phyloP scores from a whole-genome alignment of 2,329 filamentous ascomycete genomes.

The Cytospora mali region DNA sequence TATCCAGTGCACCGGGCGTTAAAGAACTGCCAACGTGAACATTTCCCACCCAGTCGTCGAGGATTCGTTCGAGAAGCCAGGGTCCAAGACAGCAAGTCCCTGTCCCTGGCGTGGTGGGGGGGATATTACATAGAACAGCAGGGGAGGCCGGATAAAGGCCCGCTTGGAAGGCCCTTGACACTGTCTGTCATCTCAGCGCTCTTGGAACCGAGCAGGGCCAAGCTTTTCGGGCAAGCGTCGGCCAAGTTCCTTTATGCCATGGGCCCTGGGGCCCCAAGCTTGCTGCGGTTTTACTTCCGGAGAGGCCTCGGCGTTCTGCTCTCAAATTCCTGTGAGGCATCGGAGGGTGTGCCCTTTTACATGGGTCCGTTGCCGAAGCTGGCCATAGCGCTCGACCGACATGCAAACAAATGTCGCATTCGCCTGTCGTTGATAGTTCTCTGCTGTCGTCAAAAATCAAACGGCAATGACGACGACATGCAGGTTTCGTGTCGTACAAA shows the following conservation, averaged over 20 bases:
- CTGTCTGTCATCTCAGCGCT: constrained; percentile 5
- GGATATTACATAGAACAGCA: constrained; percentile 16
- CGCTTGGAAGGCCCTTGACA: constrained; percentile 15
- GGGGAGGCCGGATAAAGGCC: constrained; percentile 6
- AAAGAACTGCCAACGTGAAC: constrained; percentile 5
- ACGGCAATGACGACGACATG: constrained; percentile 17
- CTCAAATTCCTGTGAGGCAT: neutral
- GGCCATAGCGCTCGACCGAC: constrained; percentile 1
- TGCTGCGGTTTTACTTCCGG: constrained; percentile 2
- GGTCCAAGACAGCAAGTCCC: constrained; percentile 19
- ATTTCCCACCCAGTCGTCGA: constrained; percentile 6
- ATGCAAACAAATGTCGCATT: constrained; percentile 3
- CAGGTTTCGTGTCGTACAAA: constrained; percentile 29
- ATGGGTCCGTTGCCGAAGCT: neutral
- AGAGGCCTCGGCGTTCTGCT: constrained; percentile 13
- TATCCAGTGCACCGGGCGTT: neutral
- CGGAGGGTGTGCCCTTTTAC: neutral
- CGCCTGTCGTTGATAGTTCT: neutral
- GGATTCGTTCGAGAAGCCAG: constrained; percentile 22
- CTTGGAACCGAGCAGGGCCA: neutral
- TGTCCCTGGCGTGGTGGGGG: constrained; percentile 17
- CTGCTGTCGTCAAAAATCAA: constrained; percentile 16
- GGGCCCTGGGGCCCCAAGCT: constrained; percentile 5
- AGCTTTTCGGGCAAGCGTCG: constrained; percentile 18
- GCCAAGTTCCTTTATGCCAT: constrained; percentile 22